Evolutionary conservation across 2,329 filamentous ascomycete species (phyloP).

Genomic region (Stenocarpella maydis): DNA sequence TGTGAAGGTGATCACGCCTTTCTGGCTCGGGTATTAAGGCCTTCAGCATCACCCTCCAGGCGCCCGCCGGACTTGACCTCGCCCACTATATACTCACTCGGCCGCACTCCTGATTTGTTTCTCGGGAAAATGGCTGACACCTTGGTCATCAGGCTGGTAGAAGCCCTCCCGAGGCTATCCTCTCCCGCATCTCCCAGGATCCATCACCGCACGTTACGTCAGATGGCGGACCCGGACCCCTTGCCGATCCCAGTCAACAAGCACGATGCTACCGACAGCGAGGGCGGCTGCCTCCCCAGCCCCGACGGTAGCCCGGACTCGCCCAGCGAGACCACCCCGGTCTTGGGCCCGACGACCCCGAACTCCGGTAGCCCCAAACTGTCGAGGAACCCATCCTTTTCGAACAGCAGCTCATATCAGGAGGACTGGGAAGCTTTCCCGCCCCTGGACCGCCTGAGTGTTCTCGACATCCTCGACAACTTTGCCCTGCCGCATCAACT

Average conservation of each 20-base stretch:
- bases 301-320: slow-evolving; percentile 51
- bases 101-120: neutral
- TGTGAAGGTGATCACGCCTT: slow-evolving; percentile 21
- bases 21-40: neutral
- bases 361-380: slow-evolving; percentile 60
- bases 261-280: slow-evolving; percentile 54
- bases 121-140: slow-evolving; percentile 51
- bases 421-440: slow-evolving; percentile 89
- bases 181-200: slow-evolving; percentile 49
- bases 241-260: slow-evolving; percentile 48
- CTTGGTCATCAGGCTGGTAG: slow-evolving; percentile 50
- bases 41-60: neutral
- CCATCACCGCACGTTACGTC: slow-evolving; percentile 47
- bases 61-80: neutral
- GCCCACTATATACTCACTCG: neutral
- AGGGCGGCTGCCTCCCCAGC: slow-evolving; percentile 48
- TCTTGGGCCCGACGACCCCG: slow-evolving; percentile 54
- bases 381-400: slow-evolving; percentile 82
- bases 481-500: slow-evolving; percentile 88
- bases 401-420: slow-evolving; percentile 84
- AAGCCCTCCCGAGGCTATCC: slow-evolving; percentile 50
- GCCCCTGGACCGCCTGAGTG: slow-evolving; percentile 85
- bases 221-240: slow-evolving; percentile 54
- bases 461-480: slow-evolving; percentile 95
- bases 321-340: slow-evolving; percentile 60